Conservation (phyloP, 1,284 basidiomycete genomes). For the Phellopilus nigrolimitatus region DNA sequence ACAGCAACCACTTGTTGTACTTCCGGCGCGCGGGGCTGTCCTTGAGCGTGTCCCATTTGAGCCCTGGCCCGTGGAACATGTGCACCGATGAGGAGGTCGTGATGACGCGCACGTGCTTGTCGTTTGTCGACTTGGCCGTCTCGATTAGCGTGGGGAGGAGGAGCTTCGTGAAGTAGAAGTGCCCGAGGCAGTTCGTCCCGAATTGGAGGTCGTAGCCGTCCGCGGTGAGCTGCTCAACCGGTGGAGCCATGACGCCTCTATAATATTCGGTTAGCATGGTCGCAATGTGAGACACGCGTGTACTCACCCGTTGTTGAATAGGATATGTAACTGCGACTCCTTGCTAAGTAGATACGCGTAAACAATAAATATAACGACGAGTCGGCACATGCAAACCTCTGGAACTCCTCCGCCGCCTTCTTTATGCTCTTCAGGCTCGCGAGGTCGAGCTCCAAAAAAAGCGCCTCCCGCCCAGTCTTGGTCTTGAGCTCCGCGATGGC, state of each 20-base stretch:
- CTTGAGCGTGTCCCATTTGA: constrained; percentile 36
- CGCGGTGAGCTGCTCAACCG: constrained; percentile 39
- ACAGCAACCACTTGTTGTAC: constrained; percentile 27
- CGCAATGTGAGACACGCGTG: background rate
- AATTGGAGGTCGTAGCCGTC: constrained; percentile 60
- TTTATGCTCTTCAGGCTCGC: constrained; percentile 40
- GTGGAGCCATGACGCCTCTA: constrained; percentile 54
- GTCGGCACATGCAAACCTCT: constrained; percentile 27
- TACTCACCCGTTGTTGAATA: constrained; percentile 34
- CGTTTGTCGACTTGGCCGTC: constrained; percentile 28
- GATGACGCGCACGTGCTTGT: constrained; percentile 40
- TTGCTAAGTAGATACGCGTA: constrained; percentile 3
- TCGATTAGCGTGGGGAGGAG: constrained; percentile 41
- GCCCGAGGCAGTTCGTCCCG: constrained; percentile 53
- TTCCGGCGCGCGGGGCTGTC: constrained; percentile 33
- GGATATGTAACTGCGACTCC: constrained; percentile 15
- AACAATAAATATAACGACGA: constrained; percentile 11
- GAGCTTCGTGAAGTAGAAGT: constrained; percentile 46
- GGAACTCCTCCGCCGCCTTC: constrained; percentile 35
- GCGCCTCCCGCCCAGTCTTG: constrained; percentile 33
- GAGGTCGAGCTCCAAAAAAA: constrained; percentile 47
- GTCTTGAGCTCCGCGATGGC: constrained; percentile 34
- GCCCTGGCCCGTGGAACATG: constrained; percentile 25
- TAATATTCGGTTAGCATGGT: background rate
- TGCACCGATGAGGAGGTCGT: constrained; percentile 35